These are phyloP conservation scores for Colletotrichum sp. DNA, from an alignment of 2,329 filamentous ascomycete genomes.

Conservation along the genomic window DNA sequence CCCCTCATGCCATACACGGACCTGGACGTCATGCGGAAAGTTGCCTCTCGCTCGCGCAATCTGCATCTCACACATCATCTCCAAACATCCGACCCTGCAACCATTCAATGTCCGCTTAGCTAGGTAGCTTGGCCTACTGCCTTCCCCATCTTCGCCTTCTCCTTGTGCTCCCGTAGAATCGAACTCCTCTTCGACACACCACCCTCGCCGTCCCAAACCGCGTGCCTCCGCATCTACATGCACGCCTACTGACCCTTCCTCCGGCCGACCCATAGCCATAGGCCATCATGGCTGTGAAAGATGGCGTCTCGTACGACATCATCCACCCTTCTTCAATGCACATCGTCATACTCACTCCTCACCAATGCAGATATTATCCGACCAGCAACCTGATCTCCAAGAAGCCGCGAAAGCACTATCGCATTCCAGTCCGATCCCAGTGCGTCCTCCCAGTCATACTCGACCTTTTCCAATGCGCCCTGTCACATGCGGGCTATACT, in stretches of 20 bases:
- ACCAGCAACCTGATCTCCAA: slow-evolving; percentile 69
- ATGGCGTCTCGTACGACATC: slow-evolving; percentile 22
- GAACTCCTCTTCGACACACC: background rate
- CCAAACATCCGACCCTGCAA: slow-evolving; percentile 2
- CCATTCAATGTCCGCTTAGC: background rate
- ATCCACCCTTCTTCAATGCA: background rate
- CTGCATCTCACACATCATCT: background rate
- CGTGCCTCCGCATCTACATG: slow-evolving; percentile 5
- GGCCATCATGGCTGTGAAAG: slow-evolving; percentile 58
- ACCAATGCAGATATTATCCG: slow-evolving; percentile 59
- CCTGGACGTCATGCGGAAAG: slow-evolving; percentile 18
- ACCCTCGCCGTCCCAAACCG: background rate
- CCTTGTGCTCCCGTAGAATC: background rate
- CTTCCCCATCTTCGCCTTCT: background rate
- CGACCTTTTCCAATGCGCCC: background rate
- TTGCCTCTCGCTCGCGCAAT: slow-evolving; percentile 20
- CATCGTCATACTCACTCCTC: background rate
- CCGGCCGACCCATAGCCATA: slow-evolving; percentile 17
- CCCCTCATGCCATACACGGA: slow-evolving; percentile 19
- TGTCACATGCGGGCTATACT: background rate
- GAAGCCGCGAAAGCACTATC: slow-evolving; percentile 69
- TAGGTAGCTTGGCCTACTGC: background rate
- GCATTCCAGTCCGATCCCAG: slow-evolving; percentile 69
- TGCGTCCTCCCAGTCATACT: slow-evolving; percentile 32
- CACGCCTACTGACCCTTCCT: slow-evolving; percentile 1